Base-by-base conservation (phyloP, 495 filamentous ascomycete genomes). In the Viridothelium virens region DNA sequence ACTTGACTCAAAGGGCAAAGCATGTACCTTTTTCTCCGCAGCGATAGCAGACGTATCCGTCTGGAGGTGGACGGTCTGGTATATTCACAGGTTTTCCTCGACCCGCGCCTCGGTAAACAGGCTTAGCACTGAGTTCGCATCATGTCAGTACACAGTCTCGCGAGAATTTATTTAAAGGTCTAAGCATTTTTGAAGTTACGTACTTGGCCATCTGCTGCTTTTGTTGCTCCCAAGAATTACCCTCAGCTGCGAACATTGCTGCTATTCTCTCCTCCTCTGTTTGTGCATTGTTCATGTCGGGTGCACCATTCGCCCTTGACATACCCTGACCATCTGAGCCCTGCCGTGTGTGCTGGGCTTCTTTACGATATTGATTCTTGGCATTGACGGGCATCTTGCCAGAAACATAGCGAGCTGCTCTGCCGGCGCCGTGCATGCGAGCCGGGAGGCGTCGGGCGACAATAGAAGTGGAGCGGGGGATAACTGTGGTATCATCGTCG, bases 1-100 rank as follows among this genome's bases (percentile, higher is more conserved):
- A 61, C 10, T 53, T 16, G n/a, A 59, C 36, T 14, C 34, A 25
- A 39, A 61, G 39, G 50, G 18, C 7, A 14, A 38, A 67, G 65
- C 1, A 63, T 66, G 39, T 74, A 84, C 84, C 94, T 79, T 97
- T 98, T 76, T 97, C 89, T 66, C 91, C 89, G 77, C 94, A 99
- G n/a, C 94, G 89, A 71, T 97, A 96, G 77, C 94, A 99, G 66
- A 96, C 84, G 75, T 99, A 99, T 39, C 92, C 92, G 34, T 89
- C 86, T 4, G 94, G 92, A 16, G 93, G 92, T 10, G 91, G 89
- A 71, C 95, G 91, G 68, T 93, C 90, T 18, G 94, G 95, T 33
- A 91, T 85, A 73, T 91, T 91, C 56, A 85, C 79, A 47, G 86
- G 85, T 69, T 86, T 87, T 47, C 81, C 81, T 73, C 88, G 88